phyloP scores from a whole-genome alignment of 1,139 yeast species.

The Sugiyamaella sp. region DNA sequence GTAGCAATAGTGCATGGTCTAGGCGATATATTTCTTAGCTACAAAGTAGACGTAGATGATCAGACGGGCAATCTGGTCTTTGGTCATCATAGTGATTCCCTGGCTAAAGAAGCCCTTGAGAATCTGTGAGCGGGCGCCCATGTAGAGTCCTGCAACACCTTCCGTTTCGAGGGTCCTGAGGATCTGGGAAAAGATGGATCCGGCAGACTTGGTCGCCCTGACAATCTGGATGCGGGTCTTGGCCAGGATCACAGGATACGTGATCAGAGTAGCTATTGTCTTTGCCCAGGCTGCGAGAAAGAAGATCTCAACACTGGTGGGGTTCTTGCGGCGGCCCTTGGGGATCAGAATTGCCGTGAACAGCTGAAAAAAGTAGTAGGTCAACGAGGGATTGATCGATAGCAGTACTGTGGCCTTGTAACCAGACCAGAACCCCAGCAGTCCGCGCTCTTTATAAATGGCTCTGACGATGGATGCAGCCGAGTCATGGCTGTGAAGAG shows the following conservation, averaged over 20 bases:
- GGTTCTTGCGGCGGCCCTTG: conserved; percentile 36
- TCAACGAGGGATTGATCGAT: conserved; percentile 75
- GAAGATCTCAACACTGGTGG: conserved; percentile 37
- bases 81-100: conserved; percentile 44
- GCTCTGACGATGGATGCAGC: conserved; percentile 46
- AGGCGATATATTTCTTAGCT: conserved; percentile 19
- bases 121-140: conserved; percentile 51
- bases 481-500: conserved; percentile 5
- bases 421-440: conserved; percentile 76
- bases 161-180: conserved; percentile 61
- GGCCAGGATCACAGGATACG: conserved; percentile 51
- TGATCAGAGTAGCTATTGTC: conserved; percentile 40
- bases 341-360: conserved; percentile 36
- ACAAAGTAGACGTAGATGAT: conserved; percentile 37
- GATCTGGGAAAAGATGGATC: conserved; percentile 18
- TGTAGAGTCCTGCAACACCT: conserved; percentile 72
- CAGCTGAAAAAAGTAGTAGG: conserved; percentile 50
- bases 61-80: conserved; percentile 39
- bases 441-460: conserved; percentile 60
- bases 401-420: conserved; percentile 69
- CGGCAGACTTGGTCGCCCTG: conserved; percentile 19
- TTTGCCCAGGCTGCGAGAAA: conserved; percentile 42
- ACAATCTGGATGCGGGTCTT: conserved; percentile 81
- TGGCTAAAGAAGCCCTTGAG: conserved; percentile 43
- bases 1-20: neutral